Evolutionary conservation across 1,139 yeast genomes (phyloP).

Genomic region (Sugiyamaella neomexicana): DNA sequence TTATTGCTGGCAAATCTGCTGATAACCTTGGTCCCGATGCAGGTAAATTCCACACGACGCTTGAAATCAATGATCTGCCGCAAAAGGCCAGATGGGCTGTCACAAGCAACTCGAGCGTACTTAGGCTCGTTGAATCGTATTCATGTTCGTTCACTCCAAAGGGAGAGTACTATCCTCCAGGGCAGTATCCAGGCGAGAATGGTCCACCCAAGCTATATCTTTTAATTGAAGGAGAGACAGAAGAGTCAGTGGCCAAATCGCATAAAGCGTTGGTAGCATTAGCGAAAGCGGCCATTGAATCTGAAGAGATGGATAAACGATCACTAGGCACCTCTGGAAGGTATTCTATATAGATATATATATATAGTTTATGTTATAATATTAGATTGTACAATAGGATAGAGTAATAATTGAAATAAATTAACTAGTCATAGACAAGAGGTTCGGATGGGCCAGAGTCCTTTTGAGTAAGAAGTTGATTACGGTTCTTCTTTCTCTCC

Average conservation of each 20-base stretch:
- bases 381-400: not conserved
- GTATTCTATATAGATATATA: constrained; percentile 16
- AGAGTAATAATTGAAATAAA: not conserved
- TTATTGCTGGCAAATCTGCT: constrained; percentile 53
- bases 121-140: constrained; percentile 68
- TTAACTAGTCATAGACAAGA: constrained; percentile 33
- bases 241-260: constrained; percentile 63
- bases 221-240: constrained; percentile 74
- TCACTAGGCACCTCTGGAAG: constrained; percentile 35
- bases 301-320: constrained; percentile 46
- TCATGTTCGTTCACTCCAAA: constrained; percentile 79
- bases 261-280: constrained; percentile 60
- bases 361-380: not conserved
- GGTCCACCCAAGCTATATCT: constrained; percentile 78
- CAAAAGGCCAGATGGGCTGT: constrained; percentile 83
- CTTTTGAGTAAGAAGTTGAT: constrained; percentile 27
- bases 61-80: constrained; percentile 83
- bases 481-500: constrained; percentile 29
- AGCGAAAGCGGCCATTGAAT: constrained; percentile 60
- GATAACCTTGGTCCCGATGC: constrained; percentile 56
- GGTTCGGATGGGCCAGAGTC: constrained; percentile 21
- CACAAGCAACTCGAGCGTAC: constrained; percentile 64
- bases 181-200: constrained; percentile 46
- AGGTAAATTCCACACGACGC: constrained; percentile 65
- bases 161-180: constrained; percentile 73